Conservation (phyloP, 176 grass and related monocot genomes). For the Elaeis guineensis region DNA sequence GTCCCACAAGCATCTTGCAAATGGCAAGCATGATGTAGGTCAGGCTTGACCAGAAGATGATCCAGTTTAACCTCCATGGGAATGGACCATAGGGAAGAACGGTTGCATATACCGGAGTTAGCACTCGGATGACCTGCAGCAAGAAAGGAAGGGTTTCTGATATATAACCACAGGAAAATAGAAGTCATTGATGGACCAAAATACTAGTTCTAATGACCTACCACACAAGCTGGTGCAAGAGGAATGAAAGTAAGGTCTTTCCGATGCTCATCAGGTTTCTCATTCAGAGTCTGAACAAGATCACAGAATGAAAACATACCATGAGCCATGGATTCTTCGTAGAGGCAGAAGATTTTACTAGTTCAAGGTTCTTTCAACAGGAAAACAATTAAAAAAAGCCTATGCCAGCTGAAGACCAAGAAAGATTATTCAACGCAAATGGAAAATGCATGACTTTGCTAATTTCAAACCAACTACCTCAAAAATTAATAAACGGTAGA, state of each 20-base stretch:
- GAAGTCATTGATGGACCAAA: slow-evolving; percentile 8
- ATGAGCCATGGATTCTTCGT: too few species aligned
- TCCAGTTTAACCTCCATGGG: slow-evolving; percentile 69
- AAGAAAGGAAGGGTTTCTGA: slow-evolving; percentile 12
- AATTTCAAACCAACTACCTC: too few species aligned
- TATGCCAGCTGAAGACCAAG: too few species aligned
- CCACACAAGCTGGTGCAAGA: slow-evolving; percentile 92
- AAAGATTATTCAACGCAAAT: too few species aligned
- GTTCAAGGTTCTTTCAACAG: too few species aligned
- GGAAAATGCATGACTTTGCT: too few species aligned
- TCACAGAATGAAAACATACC: not conserved
- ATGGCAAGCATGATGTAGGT: slow-evolving; percentile 84
- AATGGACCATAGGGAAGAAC: slow-evolving; percentile 61
- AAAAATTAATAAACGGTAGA: too few species aligned
- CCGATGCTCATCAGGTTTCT: slow-evolving; percentile 67
- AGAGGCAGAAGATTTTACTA: too few species aligned
- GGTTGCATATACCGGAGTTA: slow-evolving; percentile 80
- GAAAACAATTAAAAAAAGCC: too few species aligned
- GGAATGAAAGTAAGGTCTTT: slow-evolving; percentile 96
- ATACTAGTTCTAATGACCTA: slow-evolving; percentile 20
- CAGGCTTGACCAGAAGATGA: slow-evolving; percentile 68
- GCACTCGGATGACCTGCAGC: slow-evolving; percentile 71
- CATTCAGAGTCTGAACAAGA: slow-evolving; percentile 73
- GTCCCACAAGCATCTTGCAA: slow-evolving; percentile 78
- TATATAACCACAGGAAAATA: slow-evolving; percentile 10